phyloP scores from a whole-genome alignment of 2,329 filamentous ascomycete species.

The Colletotrichum limetticola region DNA sequence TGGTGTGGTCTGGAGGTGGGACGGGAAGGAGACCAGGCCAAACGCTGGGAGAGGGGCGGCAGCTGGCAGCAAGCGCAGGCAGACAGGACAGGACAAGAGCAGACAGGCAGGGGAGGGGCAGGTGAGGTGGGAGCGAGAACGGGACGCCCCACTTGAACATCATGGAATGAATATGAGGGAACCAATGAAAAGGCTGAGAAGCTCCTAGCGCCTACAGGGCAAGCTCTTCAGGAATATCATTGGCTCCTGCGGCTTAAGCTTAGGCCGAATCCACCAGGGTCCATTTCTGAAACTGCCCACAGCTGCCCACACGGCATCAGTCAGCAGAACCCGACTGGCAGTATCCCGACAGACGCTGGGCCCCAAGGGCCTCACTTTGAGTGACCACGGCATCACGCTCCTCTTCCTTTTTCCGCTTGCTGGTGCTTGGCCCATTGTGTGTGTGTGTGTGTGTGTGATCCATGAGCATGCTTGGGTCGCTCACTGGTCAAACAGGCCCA shows the following conservation, averaged over 20 bases:
- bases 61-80: background rate
- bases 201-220: constrained; percentile 41
- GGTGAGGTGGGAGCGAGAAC: constrained; percentile 2
- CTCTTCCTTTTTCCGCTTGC: background rate
- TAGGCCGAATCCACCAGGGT: constrained; percentile 47
- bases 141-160: background rate
- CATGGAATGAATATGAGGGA: constrained; percentile 37
- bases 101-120: background rate
- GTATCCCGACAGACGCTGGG: background rate
- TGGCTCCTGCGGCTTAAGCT: constrained; percentile 44
- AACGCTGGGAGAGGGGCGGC: constrained; percentile 12
- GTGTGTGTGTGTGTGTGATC: background rate
- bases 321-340: constrained; percentile 28
- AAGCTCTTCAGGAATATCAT: constrained; percentile 45
- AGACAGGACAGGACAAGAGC: background rate
- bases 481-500: constrained; percentile 21
- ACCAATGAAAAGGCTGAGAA: constrained; percentile 41
- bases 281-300: constrained; percentile 39
- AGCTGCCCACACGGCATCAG: constrained; percentile 31
- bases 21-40: constrained; percentile 25
- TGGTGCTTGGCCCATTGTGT: background rate
- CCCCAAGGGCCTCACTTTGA: constrained; percentile 5
- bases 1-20: constrained; percentile 23
- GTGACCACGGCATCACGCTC: background rate
- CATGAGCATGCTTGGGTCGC: constrained; percentile 3